Evolutionary conservation across 129 eudicot genomes (phyloP), one percentile per base, ranked within the genome.

Genomic region (Dittrichia graveolens): DNA sequence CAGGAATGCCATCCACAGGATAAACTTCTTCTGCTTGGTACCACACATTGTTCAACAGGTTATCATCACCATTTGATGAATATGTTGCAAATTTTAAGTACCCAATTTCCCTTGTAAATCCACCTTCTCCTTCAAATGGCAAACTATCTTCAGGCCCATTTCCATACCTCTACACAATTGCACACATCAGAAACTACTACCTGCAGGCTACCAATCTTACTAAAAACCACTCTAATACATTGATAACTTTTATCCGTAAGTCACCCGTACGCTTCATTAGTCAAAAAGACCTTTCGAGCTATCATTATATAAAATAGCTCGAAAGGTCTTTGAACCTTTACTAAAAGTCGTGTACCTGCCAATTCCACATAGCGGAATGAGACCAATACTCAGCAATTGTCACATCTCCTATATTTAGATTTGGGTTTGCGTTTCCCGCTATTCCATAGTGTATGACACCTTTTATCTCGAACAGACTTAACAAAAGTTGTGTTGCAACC

Each of bases 391-490:
- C 67, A n/a, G 95, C 89, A 79, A 88, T 85, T 24, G 83, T 70
- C 35, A 88, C 91, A 77, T 88, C 95, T 69, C 95, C 95, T 35
- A 85, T 69, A 66, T 85, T 13, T 12, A 78, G 61, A 39, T 75
- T 64, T 24, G 95, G 91, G 69, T 83, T 83, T 67, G 89, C 89
- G 79, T 88, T 88, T 31, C 95, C 91, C 54, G 91, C 89, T 14
- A 85, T 79, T 24, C 95, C 95, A 62, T 83, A 88, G 53, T 88
- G 95, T 39, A 88, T 72, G 16, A 88, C 95, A 11, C 95, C 89
- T 77, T 83, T 68, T 3, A 88, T 69, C 4, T 75, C 83, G 79
- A 88, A 88, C 45, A 83, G 76, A 47, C 68, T 83, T 73, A 85
- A 53, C 70, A 85, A 45, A 5, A 88, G 81, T 54, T 88, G 91